phyloP scores from a whole-genome alignment of 2,329 filamentous ascomycete genomes.

The Xylariaceae sp. region DNA sequence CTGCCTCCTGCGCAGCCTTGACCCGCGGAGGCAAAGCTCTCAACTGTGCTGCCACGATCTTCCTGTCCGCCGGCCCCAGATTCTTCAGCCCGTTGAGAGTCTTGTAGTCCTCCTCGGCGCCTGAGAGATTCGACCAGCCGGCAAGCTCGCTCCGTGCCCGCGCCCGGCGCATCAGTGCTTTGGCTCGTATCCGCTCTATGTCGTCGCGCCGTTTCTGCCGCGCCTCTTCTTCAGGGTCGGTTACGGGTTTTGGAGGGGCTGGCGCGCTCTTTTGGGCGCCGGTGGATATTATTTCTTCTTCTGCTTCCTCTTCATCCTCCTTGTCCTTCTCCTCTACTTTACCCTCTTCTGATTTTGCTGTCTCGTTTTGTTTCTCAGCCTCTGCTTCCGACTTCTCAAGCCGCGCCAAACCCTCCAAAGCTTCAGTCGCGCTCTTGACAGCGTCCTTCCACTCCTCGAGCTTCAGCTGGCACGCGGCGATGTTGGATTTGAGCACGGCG shows the following conservation, averaged over 20 bases:
- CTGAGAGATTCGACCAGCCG: constrained; percentile 76
- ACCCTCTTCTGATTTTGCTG: neutral
- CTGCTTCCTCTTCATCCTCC: constrained; percentile 43
- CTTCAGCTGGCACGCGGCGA: constrained; percentile 84
- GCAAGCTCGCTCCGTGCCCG: constrained; percentile 66
- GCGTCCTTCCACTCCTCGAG: constrained; percentile 82
- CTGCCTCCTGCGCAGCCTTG: constrained; percentile 75
- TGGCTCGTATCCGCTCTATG: constrained; percentile 72
- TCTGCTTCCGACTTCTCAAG: constrained; percentile 40
- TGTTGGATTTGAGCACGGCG: constrained; percentile 82
- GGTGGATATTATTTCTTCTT: constrained; percentile 57
- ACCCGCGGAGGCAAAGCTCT: constrained; percentile 61
- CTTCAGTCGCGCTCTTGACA: constrained; percentile 66
- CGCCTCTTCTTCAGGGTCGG: constrained; percentile 26
- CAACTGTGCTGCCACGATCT: constrained; percentile 64
- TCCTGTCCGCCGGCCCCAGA: constrained; percentile 62
- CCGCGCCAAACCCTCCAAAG: constrained; percentile 68
- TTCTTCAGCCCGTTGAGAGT: constrained; percentile 55
- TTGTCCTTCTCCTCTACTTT: constrained; percentile 45
- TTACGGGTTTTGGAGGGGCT: constrained; percentile 27
- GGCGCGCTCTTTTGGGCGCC: constrained; percentile 51
- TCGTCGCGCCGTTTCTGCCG: constrained; percentile 50
- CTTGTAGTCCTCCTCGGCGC: constrained; percentile 77
- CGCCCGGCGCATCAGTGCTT: constrained; percentile 76
- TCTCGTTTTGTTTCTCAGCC: constrained; percentile 32